Conservation (phyloP, 2,329 filamentous ascomycete genomes). For the Acrocalymma vagum region DNA sequence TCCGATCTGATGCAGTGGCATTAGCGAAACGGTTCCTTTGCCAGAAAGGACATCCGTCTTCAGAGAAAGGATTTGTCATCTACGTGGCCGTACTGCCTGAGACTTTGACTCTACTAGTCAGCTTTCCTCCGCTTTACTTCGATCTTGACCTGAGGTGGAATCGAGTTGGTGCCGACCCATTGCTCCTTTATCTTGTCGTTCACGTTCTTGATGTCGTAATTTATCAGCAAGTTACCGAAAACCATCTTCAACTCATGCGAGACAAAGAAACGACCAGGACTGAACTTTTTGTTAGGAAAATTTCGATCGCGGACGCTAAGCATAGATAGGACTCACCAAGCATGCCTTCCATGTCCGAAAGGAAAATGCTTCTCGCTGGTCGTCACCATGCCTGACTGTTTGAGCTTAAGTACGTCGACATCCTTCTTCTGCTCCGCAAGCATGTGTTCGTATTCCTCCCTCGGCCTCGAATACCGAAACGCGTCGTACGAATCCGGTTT, state of each 20-base stretch:
- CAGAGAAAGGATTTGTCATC: too few relatives aligned
- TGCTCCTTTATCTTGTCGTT: slow-evolving; percentile 28
- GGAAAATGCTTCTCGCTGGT: slow-evolving; percentile 61
- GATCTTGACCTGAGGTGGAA: slow-evolving; percentile 24
- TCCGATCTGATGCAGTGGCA: too few relatives aligned
- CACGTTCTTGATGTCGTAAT: slow-evolving; percentile 47
- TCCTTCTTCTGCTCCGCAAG: slow-evolving; percentile 22
- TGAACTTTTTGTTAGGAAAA: background rate
- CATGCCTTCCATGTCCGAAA: slow-evolving; percentile 67
- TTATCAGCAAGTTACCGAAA: slow-evolving; percentile 44
- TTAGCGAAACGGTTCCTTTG: too few relatives aligned
- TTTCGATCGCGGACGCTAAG: slow-evolving; percentile 39
- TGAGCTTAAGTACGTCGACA: slow-evolving; percentile 31
- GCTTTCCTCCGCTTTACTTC: slow-evolving; percentile 11
- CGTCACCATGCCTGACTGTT: slow-evolving; percentile 62
- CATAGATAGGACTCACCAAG: slow-evolving; percentile 33
- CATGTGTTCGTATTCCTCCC: slow-evolving; percentile 29
- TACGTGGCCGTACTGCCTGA: too few relatives aligned
- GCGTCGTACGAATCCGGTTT: slow-evolving; percentile 26
- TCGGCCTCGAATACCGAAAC: slow-evolving; percentile 32
- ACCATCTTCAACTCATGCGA: slow-evolving; percentile 49
- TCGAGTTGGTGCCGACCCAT: slow-evolving; percentile 27
- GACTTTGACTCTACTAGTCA: background rate
- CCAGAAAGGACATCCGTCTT: too few relatives aligned
- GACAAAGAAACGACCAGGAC: slow-evolving; percentile 50